These are phyloP conservation scores for Euptelea pleiosperma DNA, from an alignment of 164 flowering plant species.

Conservation along the genomic window DNA sequence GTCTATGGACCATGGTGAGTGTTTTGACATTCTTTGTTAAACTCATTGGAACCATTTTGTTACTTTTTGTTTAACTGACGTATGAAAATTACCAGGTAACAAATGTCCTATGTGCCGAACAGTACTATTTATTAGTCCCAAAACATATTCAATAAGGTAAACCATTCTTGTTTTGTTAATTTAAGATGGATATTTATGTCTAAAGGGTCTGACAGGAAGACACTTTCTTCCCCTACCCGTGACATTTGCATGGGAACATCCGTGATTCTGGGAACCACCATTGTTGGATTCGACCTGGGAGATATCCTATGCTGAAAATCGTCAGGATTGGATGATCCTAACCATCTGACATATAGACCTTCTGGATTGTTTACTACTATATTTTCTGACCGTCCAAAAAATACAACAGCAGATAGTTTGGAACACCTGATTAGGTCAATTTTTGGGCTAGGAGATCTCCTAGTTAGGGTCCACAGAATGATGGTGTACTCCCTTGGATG, in stretches of 20 bases:
- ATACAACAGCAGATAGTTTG: not conserved
- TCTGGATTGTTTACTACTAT: not conserved
- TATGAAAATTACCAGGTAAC: conserved; percentile 50
- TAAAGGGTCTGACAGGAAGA: not conserved
- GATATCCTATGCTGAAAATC: too few species aligned
- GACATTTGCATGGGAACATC: not conserved
- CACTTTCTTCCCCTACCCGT: conserved; percentile 1
- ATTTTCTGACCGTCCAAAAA: not conserved
- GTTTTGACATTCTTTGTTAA: conserved; percentile 5
- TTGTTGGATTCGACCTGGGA: too few species aligned
- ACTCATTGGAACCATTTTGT: not conserved
- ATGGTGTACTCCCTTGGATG: too few species aligned
- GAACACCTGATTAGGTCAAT: not conserved
- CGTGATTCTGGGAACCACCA: too few species aligned
- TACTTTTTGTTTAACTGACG: conserved; percentile 10
- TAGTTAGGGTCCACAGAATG: too few species aligned
- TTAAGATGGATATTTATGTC: not conserved
- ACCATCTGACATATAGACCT: not conserved
- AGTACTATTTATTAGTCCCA: conserved; percentile 75
- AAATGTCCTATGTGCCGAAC: conserved; percentile 96
- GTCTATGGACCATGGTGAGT: conserved; percentile 84
- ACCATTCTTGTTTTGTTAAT: conserved; percentile 12
- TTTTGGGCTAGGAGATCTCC: not conserved
- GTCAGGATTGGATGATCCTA: not conserved
- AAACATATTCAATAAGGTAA: conserved; percentile 79